Evolutionary conservation across 2,329 filamentous ascomycete genomes (phyloP).

Genomic region (Aspergillus transmontanensis): DNA sequence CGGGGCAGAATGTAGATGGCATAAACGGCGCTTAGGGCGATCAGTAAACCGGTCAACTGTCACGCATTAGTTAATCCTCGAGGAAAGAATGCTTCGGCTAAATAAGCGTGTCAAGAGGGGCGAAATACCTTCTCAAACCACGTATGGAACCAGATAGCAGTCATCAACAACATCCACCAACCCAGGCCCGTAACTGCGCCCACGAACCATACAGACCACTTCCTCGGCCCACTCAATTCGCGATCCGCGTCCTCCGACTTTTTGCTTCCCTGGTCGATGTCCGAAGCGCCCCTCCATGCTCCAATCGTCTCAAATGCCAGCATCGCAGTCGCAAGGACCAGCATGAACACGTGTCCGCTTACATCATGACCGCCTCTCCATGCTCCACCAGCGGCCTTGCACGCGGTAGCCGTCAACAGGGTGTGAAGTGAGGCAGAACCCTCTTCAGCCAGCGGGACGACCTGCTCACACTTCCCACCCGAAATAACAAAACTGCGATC

Average conservation of each 20-base stretch:
- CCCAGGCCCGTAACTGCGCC: constrained; percentile 68
- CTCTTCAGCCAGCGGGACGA: constrained; percentile 49
- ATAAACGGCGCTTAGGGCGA: constrained; percentile 54
- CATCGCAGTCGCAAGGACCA: constrained; percentile 81
- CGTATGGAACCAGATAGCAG: constrained; percentile 96
- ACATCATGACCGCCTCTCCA: constrained; percentile 98
- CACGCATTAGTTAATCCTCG: constrained; percentile 12
- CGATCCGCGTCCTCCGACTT: constrained; percentile 38
- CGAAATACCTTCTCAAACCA: constrained; percentile 86
- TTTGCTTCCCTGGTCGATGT: constrained; percentile 43
- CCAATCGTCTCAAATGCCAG: constrained; percentile 76
- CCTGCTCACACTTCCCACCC: constrained; percentile 76
- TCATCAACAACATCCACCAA: constrained; percentile 98
- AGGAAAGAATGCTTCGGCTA: neutral
- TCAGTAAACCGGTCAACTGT: constrained; percentile 53
- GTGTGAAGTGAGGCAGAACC: constrained; percentile 32
- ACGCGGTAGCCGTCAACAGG: constrained; percentile 74
- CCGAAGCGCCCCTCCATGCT: constrained; percentile 54
- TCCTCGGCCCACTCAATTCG: constrained; percentile 53
- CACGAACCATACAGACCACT: constrained; percentile 53
- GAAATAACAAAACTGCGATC: constrained; percentile 88
- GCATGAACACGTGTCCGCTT: constrained; percentile 89
- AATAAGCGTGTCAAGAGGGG: constrained; percentile 21
- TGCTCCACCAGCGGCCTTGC: constrained; percentile 76
- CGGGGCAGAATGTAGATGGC: constrained; percentile 55